Base-by-base conservation (phyloP, 2,329 filamentous ascomycete genomes). In the Rhytidhysteron rufulum region DNA sequence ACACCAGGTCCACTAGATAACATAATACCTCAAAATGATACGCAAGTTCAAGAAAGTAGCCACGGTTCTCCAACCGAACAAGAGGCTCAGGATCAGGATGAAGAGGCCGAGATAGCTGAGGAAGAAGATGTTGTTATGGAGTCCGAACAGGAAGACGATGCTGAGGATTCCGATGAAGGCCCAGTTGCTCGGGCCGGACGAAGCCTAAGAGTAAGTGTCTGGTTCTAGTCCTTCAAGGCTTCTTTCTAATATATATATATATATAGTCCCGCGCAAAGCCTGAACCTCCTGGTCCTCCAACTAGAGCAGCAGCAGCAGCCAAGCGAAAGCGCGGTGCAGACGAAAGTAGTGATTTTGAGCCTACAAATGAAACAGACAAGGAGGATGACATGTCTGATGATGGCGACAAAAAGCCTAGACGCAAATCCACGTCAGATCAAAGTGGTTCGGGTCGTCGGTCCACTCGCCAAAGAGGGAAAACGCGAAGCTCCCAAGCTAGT, bases 261-360 rank as follows among this genome's bases (percentile, higher is more conserved):
- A n/a, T 10, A 11, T 37, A 61, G 56, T 51, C 57, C 20, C 58
- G 61, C 21, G 58, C 49, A 4, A 54, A 48, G 18, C 40, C 21
- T 17, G 34, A 32, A 33, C 43, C 62, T 63, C 43, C 67, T 25
- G 5, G 16, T n/a, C 3, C 16, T 11, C 27, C 40, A 25, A 4
- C 30, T 7, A 10, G 24, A 19, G 9, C 22, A 40, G 58, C 60
- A 15, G 50, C 53, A 8, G 58, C 60, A 15, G 50, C 53, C 7
- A 64, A 60, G 39, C 57, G 56, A 25, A 66, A 63, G 41, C 55
- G 58, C 13, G 76, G 59, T 42, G 65, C 46, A 50, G 74, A 80
- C 35, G 78, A 80, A 37, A 80, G 75, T 50, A 82, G 79, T 50
- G 80, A 83, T 50, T 83, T 83, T 47, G 78, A 82, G 51, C 79